Evolutionary conservation across 768 basidiomycete genomes (phyloP), one percentile per base, ranked within the genome.

Genomic region (Leccinum barrowsii): DNA sequence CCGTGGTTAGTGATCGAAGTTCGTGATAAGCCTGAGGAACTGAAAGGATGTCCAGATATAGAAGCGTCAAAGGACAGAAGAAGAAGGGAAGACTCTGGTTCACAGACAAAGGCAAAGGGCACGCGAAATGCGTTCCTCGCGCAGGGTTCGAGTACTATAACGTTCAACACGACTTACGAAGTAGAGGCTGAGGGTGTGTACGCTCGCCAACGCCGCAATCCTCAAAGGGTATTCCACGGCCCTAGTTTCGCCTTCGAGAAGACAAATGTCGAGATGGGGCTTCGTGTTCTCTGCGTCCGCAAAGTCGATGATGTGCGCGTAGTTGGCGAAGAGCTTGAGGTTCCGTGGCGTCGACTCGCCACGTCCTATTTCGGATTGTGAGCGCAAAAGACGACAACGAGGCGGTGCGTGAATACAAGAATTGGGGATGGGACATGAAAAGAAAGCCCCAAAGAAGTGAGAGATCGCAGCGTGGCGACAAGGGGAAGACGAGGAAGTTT

Each of bases 151-250:
- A 51, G 62, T 59, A 55, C 5, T 42, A 19, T 8, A 19, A 19
- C 17, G 8, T n/a, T 37, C 17, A 59, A 24, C 40, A 51, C 49
- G 44, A 81, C 91, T 66, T 68, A 93, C 92, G 67, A 94, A 92
- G 75, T 89, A 89, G 5, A 94, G 73, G 2, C 89, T 89, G 30
- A 92, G 70, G 0, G 86, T 81, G 62, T 83, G 86, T 52, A 92
- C 78, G 67, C 83, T 93, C 7, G 89, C 74, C 66, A 94, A 92
- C 7, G 90, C 85, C 17, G 91, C 85, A 1, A 85, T 81, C 24
- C 85, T 82, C 30, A 94, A 64, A 1, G 91, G 92, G 63, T 94
- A 94, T 70, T 93, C 91, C 3, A 83, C 79, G 5, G 85, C 83
- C 15, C 78, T 76, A 0, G 81, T 77, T 66, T 90, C 87, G 17